These are phyloP conservation scores for Colletotrichum sp. DNA, from an alignment of 2,329 filamentous ascomycete genomes.

Conservation along the genomic window DNA sequence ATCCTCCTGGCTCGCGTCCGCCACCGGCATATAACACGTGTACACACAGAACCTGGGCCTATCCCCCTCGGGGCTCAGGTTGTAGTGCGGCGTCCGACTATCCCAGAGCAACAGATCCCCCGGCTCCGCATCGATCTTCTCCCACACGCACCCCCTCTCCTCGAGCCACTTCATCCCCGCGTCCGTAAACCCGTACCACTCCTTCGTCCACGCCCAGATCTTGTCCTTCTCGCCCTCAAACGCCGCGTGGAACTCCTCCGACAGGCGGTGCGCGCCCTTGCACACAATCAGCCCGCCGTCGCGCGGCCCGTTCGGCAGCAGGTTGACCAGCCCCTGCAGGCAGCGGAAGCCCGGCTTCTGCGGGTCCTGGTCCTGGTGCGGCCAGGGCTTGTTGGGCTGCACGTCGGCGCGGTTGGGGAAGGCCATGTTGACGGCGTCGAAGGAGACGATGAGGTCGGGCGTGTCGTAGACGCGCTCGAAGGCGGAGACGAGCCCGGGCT, in stretches of 20 bases:
- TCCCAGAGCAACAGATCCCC: slow-evolving; percentile 42
- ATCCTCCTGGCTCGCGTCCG: slow-evolving; percentile 24
- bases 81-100: slow-evolving; percentile 21
- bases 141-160: slow-evolving; percentile 18
- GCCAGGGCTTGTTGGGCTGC: slow-evolving; percentile 1
- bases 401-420: slow-evolving; percentile 4
- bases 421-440: slow-evolving; percentile 8
- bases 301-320: background rate
- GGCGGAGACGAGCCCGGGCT: background rate
- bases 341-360: slow-evolving; percentile 1
- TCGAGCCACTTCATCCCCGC: slow-evolving; percentile 23
- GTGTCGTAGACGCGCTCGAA: slow-evolving; percentile 10
- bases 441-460: background rate
- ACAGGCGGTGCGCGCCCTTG: slow-evolving; percentile 9
- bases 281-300: slow-evolving; percentile 7
- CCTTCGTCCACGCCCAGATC: slow-evolving; percentile 29
- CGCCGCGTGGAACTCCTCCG: slow-evolving; percentile 21
- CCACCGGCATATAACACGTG: slow-evolving; percentile 24
- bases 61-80: slow-evolving; percentile 15
- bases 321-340: background rate
- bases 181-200: slow-evolving; percentile 22
- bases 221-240: background rate
- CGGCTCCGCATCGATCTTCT: slow-evolving; percentile 35
- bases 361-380: slow-evolving; percentile 8
- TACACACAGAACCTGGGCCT: slow-evolving; percentile 26